Base-by-base conservation (phyloP, 257 asterid species). In the Thymus mandschuricus region DNA sequence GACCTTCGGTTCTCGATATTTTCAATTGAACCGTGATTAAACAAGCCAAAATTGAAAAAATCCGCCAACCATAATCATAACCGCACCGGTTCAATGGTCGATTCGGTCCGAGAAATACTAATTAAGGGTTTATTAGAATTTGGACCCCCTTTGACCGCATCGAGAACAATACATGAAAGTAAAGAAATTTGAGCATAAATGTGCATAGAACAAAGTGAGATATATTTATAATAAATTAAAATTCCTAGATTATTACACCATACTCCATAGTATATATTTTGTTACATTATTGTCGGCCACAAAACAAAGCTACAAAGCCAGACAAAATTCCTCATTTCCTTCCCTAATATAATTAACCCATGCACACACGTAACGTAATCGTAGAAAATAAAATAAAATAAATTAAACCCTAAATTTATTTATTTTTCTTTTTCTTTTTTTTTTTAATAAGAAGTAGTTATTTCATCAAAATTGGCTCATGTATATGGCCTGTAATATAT, bases 271-370 rank as follows among this genome's bases (percentile, higher is more conserved):
- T 46, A 46, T 55, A 46, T 58, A 49, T 56, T 60, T 73, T 65
- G 51, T 71, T 78, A 79, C 84, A 82, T 82, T 80, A 48, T 35
- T 86, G 92, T 85, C 86, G 85, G 90, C 90, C 87, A 86, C 60
- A 64, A 72, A 69, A 67, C 52, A 58, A 66, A 72, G 74, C 12
- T 74, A 75, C 72, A 70, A 64, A 79, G 73, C 72, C 75, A 49
- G 82, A 80, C 80, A 85, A 3, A 71, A 49, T 57, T 69, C 91
- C 87, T 66, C 80, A 75, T 70, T 66, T 78, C 44, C 82, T 60
- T 75, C 66, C 85, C 70, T 85, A 79, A 21, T 21, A 21, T 21
- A 21, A 75, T 59, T 27, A 64, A 63, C 50, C 68, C 69, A 74
- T 33, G 27, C 68, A 43, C 52, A 27, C 27, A 15, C 21, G 6